Evolutionary conservation across 768 basidiomycete species (phyloP).

Genomic region (Trametes punicea): DNA sequence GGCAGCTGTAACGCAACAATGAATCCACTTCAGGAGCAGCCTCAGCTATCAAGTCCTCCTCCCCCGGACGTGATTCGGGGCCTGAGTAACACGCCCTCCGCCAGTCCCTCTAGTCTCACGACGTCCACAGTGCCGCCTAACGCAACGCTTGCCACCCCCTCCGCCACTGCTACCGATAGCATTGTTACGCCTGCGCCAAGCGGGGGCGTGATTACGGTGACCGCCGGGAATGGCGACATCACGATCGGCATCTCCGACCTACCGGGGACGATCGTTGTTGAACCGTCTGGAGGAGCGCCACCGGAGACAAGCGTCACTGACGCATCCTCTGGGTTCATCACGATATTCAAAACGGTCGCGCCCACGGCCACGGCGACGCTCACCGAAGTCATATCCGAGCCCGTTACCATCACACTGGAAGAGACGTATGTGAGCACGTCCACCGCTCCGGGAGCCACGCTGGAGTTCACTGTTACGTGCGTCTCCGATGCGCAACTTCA

Average conservation of each 20-base stretch:
- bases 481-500: neutral
- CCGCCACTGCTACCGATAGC: neutral
- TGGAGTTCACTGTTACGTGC: constrained; percentile 19
- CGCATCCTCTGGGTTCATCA: constrained; percentile 20
- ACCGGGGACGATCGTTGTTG: constrained; percentile 14
- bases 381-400: constrained; percentile 20
- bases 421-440: constrained; percentile 20
- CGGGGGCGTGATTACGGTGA: constrained; percentile 8
- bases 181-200: neutral
- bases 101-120: neutral
- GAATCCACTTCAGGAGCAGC: constrained; percentile 29
- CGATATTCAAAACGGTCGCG: constrained; percentile 26
- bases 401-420: constrained; percentile 20
- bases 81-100: neutral
- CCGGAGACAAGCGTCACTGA: constrained; percentile 15
- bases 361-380: constrained; percentile 23
- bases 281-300: constrained; percentile 14
- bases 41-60: constrained; percentile 36
- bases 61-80: constrained; percentile 1
- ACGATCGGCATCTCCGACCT: constrained; percentile 7
- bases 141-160: neutral
- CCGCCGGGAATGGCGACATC: constrained; percentile 13
- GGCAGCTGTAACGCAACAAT: constrained; percentile 24
- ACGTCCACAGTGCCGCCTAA: neutral
- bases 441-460: constrained; percentile 17